Percentiles rank a stretch among this genome's conserved stretches.
These are phyloP conservation scores for Aspergillus ostianus DNA, from an alignment of 495 filamentous ascomycete genomes.

Conservation along the genomic window DNA sequence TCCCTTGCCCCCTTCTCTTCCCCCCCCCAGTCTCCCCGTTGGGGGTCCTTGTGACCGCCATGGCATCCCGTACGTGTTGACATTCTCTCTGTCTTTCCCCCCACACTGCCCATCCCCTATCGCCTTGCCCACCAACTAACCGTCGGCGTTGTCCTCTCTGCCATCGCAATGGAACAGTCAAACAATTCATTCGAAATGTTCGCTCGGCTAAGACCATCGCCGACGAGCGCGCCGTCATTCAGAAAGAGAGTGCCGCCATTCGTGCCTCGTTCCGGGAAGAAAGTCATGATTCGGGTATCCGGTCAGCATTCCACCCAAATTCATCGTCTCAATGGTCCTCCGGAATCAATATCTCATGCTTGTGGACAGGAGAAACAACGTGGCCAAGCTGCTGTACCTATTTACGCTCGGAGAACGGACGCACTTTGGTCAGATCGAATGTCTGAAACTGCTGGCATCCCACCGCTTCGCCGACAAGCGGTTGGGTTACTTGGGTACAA, in stretches of 20 bases:
- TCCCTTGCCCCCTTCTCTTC: slow-evolving; percentile 2
- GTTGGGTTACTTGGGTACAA: slow-evolving; percentile 92
- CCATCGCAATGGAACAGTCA: slow-evolving; percentile 58
- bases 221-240: slow-evolving; percentile 95
- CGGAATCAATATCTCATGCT: slow-evolving; percentile 25
- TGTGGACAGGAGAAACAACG: slow-evolving; percentile 84
- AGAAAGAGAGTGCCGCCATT: slow-evolving; percentile 98
- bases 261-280: slow-evolving; percentile 96
- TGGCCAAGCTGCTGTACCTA: slow-evolving; percentile 95
- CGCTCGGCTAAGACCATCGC: slow-evolving; percentile 97
- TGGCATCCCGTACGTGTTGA: slow-evolving; percentile 63
- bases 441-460: slow-evolving; percentile 92
- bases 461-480: slow-evolving; percentile 98
- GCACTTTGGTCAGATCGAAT: slow-evolving; percentile 99
- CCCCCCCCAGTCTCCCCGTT: slow-evolving; percentile 27
- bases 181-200: slow-evolving; percentile 99
- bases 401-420: slow-evolving; percentile 98
- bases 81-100: slow-evolving; percentile 27
- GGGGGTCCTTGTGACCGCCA: slow-evolving; percentile 48
- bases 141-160: background rate
- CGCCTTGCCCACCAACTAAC: slow-evolving; percentile 13
- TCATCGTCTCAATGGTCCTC: slow-evolving; percentile 5
- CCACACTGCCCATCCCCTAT: slow-evolving; percentile 28
- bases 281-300: slow-evolving; percentile 83
- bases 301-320: slow-evolving; percentile 51